Base-by-base conservation (phyloP, 78 protist genomes). In the Dictyostelium brefeldianum region DNA sequence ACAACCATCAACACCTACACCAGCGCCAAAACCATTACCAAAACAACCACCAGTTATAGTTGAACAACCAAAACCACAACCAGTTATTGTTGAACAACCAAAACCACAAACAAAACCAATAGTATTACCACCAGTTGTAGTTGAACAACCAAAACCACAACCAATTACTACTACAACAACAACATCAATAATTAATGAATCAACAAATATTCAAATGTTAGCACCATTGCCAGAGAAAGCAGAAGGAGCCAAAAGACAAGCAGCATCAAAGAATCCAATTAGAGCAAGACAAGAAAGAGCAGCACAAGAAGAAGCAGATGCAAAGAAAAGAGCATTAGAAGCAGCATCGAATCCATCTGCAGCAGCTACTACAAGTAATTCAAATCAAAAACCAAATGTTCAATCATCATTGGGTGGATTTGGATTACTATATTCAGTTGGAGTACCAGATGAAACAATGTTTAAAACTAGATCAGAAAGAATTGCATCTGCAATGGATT, bases 201-300 rank as follows among this genome's bases (percentile, higher is more conserved):
- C 10, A 11, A 36, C 25, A 50, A 59, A 36, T 43, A 11, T 25
- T 27, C 64, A 46, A 48, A 48, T 15, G 12, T 50, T 75, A 20
- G 80, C 90, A 41, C 95, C 89, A 71, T 75, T 75, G 53, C 89
- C 95, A 54, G 91, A 91, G 31, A 91, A 91, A 56, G 75, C 75
- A 20, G 94, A 81, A 48, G 69, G 20, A 17, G 75, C 83, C 0
- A 83, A 57, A 36, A 91, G 95, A 62, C 85, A 92, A 65, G 79
- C 96, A 0, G 92, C 96, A 6, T 75, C 91, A 20, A 92, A 71
- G 54, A 92, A 92, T 77, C 96, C 96, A 78, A 81, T 92, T 62
- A 73, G 96, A 69, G 96, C 90, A 1, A 82, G 96, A 69, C 93
- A 84, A 51, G 91, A 80, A 73, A 56, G 83, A 31, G 96, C 95